A percentile compares a stretch with the other conserved stretches of the same genome.
Conservation (phyloP, 1,139 yeast species). For the Pichia sp. region DNA sequence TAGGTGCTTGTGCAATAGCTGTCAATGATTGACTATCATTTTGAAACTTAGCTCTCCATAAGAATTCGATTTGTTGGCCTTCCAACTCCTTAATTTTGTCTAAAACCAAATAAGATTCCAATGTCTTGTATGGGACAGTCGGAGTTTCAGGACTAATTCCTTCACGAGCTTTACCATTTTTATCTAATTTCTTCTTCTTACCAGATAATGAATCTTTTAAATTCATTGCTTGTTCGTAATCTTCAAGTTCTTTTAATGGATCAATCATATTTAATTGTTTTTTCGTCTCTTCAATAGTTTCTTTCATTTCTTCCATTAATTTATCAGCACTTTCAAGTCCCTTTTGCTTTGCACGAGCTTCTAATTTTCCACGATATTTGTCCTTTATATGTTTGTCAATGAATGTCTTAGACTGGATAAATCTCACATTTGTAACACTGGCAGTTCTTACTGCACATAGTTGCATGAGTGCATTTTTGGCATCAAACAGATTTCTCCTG, state of each 20-base stretch:
- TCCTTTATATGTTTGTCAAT: slow-evolving; percentile 33
- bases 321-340: slow-evolving; percentile 52
- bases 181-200: slow-evolving; percentile 16
- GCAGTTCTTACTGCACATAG: slow-evolving; percentile 17
- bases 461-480: too few species aligned
- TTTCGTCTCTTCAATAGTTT: slow-evolving; percentile 51
- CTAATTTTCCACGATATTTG: slow-evolving; percentile 39
- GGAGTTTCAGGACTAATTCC: slow-evolving; percentile 39
- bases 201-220: slow-evolving; percentile 13
- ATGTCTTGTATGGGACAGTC: slow-evolving; percentile 57
- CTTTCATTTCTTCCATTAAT: slow-evolving; percentile 56
- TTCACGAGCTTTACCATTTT: slow-evolving; percentile 35
- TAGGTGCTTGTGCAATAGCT: slow-evolving; percentile 53
- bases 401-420: slow-evolving; percentile 35
- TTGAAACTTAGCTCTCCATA: slow-evolving; percentile 88
- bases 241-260: slow-evolving; percentile 62
- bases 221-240: slow-evolving; percentile 42
- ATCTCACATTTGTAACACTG: slow-evolving; percentile 24
- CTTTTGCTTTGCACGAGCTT: slow-evolving; percentile 41
- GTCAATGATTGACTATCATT: slow-evolving; percentile 53
- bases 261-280: slow-evolving; percentile 55
- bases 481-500: too few species aligned
- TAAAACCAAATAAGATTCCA: slow-evolving; percentile 63
- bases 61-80: slow-evolving; percentile 60
- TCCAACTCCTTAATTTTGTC: slow-evolving; percentile 56